Evolutionary conservation across 78 protist species (phyloP).

Genomic region (Protostelium mycophagum): DNA sequence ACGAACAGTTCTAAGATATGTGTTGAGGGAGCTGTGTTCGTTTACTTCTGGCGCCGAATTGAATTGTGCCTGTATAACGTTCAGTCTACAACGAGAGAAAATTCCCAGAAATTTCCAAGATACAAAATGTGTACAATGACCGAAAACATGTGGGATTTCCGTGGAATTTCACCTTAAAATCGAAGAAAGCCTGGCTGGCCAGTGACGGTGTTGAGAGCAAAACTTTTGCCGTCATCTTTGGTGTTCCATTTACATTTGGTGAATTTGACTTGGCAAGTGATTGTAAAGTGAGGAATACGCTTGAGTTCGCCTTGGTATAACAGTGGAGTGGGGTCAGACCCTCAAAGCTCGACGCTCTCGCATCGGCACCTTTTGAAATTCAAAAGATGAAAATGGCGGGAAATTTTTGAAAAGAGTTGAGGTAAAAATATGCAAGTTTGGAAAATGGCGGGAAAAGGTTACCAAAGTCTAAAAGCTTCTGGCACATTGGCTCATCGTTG

Average conservation of each 20-base stretch:
- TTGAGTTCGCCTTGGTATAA: background rate
- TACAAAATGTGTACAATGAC: too few relatives aligned
- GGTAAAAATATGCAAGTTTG: too few relatives aligned
- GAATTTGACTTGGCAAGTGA: background rate
- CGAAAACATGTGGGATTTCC: too few relatives aligned
- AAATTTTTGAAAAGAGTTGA: too few relatives aligned
- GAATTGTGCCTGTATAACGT: too few relatives aligned
- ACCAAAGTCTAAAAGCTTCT: background rate
- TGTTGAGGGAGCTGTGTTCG: background rate
- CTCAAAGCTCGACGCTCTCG: background rate
- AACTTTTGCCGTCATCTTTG: background rate
- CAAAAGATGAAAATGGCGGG: too few relatives aligned
- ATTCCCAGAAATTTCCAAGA: too few relatives aligned
- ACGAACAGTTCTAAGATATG: background rate
- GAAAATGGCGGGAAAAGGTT: background rate
- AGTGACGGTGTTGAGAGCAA: background rate
- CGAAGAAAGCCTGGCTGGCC: background rate
- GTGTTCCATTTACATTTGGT: too few relatives aligned
- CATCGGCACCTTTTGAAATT: background rate
- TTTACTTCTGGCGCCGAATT: background rate
- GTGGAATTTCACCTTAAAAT: background rate
- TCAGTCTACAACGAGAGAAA: background rate
- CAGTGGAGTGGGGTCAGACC: background rate
- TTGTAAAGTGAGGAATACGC: background rate
- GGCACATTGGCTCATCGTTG: background rate